Evolutionary conservation across 2,329 filamentous ascomycete genomes (phyloP), one percentile per base, ranked within the genome.

Genomic region (Penicillium sp.): DNA sequence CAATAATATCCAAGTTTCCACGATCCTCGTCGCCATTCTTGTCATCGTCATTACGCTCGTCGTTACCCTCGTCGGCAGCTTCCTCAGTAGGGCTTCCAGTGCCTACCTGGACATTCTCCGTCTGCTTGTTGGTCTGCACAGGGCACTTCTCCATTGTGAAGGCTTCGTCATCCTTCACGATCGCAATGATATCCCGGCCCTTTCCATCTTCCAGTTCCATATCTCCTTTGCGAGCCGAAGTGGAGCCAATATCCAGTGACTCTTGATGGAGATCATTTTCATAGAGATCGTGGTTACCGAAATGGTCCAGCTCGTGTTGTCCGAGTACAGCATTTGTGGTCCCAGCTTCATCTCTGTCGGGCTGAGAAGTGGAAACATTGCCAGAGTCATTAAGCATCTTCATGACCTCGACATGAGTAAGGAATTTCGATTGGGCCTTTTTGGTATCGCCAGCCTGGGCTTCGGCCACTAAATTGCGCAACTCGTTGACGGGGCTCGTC

Each of bases 1-100:
- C 70, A 13, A 72, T 57, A 6, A 72, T 65, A 8, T 72, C 60
- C 22, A 63, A 26, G 53, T 35, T 43, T 14, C 42, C 45, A 13
- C 45, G 25, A 26, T 45, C 59, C 26, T 59, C 46, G 30, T 33
- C 28, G 14, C 30, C 8, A 30, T 30, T 22, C 19, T 22, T 22
- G 19, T 22, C 19, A 22, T 22, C 19, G 19, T 22, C 19, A 22
- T 22, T 22, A 22, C 19, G 19, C 26, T 59, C 46, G 30, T 33
- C 28, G 14, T 37, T 6, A 30, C 26, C 28, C 19, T 49, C 8
- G 11, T 10, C 37, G 25, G 37, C 8, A 11, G 16, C 22, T 53
- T 42, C 35, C 25, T 37, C 14, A 28, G 22, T 26, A 52, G n/a
- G n/a, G 16, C 25, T 14, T 25, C n/a, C 35, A 22, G 19, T 43